Evolutionary conservation across 768 basidiomycete species (phyloP), one percentile per base, ranked within the genome.

Genomic region (Suillus lakei): DNA sequence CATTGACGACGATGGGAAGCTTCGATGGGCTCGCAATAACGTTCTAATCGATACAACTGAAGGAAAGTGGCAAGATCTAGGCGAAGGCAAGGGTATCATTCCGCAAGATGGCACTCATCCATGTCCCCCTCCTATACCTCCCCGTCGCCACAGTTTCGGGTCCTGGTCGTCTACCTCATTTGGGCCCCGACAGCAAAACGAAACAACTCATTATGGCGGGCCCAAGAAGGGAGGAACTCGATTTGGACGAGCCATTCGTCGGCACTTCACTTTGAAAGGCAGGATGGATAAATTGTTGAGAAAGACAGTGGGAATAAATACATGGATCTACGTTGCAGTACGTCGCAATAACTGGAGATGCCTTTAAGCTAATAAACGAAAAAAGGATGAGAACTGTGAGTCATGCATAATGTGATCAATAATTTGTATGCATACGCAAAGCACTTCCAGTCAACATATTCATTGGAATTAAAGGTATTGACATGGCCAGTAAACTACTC

Each of bases 241-340:
- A 44, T 79, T 80, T 71, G 78, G 81, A 53, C 74, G 79, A 61
- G 77, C 73, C 51, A 64, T 86, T 32, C 76, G 79, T 63, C 78
- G 80, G 50, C 74, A 80, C 62, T 82, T 89, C 58, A 88, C 86
- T 10, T 69, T 81, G 8, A 74, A 76, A n/a, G 88, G 88, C 6
- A 72, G 86, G 26, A 77, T 82, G 60, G 84, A 89, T 60, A 79
- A 82, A 61, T 66, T 90, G 56, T 73, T 90, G 60, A 74, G 86
- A 58, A 89, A 88, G 75, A 89, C 87, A 0, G 78, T 90, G 12
- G 77, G 79, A 65, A 77, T 81, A 41, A 86, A 90, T 73, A 88
- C 87, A 3, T 91, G 89, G 89, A 89, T 91, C 39, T 91, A 89
- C 73, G 86, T 87, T 10, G 80, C 86, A 60, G 88, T 88, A 69